A percentile compares a stretch with the other conserved stretches of the same genome.
Evolutionary conservation across 176 grass and related monocot species (phyloP).

Genomic region (Sorghum bicolor): DNA sequence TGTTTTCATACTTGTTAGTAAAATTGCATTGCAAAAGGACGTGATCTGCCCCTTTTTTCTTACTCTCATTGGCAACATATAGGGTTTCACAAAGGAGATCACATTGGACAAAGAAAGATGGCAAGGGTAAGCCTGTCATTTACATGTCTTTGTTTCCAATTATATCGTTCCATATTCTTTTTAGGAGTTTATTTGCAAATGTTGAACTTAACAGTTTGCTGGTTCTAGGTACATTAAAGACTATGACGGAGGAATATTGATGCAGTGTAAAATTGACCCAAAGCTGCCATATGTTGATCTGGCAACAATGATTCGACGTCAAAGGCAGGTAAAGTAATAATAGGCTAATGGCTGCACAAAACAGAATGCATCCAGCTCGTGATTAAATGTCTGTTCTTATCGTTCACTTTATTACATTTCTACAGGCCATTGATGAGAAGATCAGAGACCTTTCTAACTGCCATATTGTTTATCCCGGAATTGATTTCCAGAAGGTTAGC

Average conservation of each 20-base stretch:
- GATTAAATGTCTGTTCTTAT: background rate
- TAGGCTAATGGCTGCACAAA: constrained; percentile 7
- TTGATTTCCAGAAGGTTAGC: constrained; percentile 96
- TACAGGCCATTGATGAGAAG: constrained; percentile 98
- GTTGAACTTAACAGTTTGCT: constrained; percentile 24
- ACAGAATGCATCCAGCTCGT: background rate
- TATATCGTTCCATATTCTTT: background rate
- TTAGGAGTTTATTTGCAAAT: background rate
- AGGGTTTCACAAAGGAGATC: constrained; percentile 98
- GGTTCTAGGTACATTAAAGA: constrained; percentile 92
- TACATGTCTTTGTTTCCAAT: constrained; percentile 23
- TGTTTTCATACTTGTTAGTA: background rate
- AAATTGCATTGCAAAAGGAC: background rate
- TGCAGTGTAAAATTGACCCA: constrained; percentile 95
- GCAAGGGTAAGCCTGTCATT: constrained; percentile 74
- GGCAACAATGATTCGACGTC: constrained; percentile 93
- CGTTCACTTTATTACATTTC: constrained; percentile 14
- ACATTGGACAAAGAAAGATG: constrained; percentile 95
- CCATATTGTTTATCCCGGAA: constrained; percentile 95
- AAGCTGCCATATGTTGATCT: constrained; percentile 95
- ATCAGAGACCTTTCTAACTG: constrained; percentile 98
- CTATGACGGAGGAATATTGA: constrained; percentile 98
- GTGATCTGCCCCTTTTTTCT: background rate
- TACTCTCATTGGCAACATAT: constrained; percentile 17
- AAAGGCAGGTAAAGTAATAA: constrained; percentile 75